Evolutionary conservation across 2,329 filamentous ascomycete species (phyloP).

Genomic region (Xenosphaeropsis pyriputrescens): DNA sequence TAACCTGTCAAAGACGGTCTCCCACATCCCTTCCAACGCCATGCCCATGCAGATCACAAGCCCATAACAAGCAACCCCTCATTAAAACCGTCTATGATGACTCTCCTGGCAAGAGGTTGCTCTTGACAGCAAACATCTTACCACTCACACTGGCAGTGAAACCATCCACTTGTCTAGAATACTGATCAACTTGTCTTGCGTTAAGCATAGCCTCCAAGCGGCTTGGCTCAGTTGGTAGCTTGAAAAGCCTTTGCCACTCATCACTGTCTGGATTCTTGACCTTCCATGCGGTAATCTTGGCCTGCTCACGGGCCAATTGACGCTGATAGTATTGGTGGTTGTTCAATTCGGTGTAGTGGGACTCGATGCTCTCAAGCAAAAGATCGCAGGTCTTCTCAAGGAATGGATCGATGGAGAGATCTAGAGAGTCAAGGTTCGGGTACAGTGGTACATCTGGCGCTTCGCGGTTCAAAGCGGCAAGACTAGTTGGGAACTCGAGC

Average conservation of each 20-base stretch:
- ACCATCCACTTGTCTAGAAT: conserved; percentile 90
- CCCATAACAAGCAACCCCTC: too few relatives aligned
- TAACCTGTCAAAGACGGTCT: too few relatives aligned
- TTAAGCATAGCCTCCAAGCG: conserved; percentile 89
- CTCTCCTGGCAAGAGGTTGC: conserved; percentile 44
- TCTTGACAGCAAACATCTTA: conserved; percentile 96
- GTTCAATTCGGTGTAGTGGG: conserved; percentile 96
- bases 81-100: conserved; percentile 2
- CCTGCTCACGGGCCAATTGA: conserved; percentile 82
- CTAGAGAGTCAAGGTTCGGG: conserved; percentile 74
- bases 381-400: conserved; percentile 97
- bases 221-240: conserved; percentile 89
- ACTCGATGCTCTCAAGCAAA: conserved; percentile 90
- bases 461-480: conserved; percentile 61
- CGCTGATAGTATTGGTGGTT: conserved; percentile 98
- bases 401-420: conserved; percentile 91
- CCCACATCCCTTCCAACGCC: too few relatives aligned
- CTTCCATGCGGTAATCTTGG: conserved; percentile 96
- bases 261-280: conserved; percentile 88
- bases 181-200: conserved; percentile 92
- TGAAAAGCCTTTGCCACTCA: conserved; percentile 97
- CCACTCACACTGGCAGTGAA: conserved; percentile 83
- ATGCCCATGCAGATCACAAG: too few relatives aligned
- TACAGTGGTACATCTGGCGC: conserved; percentile 51
- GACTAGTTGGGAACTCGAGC: conserved; percentile 62